Percentiles rank a stretch among this genome's conserved stretches.
Evolutionary conservation across 164 flowering plant species (phyloP).

Genomic region (Vitis cinerea): DNA sequence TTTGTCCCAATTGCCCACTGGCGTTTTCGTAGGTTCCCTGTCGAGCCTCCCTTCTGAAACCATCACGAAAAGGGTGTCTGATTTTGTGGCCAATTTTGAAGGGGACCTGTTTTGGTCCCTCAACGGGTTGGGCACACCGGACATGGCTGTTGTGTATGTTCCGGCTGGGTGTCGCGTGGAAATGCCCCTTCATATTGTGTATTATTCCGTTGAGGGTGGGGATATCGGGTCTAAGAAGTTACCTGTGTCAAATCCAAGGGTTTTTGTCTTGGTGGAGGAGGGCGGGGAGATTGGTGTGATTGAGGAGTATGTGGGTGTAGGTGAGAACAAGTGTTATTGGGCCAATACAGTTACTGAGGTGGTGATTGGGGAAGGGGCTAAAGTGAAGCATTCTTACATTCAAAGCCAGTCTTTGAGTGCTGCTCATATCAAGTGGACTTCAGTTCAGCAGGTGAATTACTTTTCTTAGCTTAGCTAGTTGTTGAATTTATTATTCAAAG

Average conservation of each 20-base stretch:
- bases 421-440: slow-evolving; percentile 90
- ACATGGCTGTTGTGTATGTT: slow-evolving; percentile 67
- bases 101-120: slow-evolving; percentile 84
- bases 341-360: slow-evolving; percentile 77
- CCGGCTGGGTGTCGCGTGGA: slow-evolving; percentile 66
- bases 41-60: slow-evolving; percentile 27
- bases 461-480: neutral
- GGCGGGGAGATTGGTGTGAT: slow-evolving; percentile 78
- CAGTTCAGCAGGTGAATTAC: slow-evolving; percentile 62
- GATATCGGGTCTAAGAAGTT: slow-evolving; percentile 41
- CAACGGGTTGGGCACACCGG: slow-evolving; percentile 89
- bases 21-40: slow-evolving; percentile 63
- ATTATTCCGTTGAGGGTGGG: slow-evolving; percentile 45
- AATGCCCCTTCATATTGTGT: slow-evolving; percentile 48
- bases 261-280: slow-evolving; percentile 82
- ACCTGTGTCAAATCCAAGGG: slow-evolving; percentile 85
- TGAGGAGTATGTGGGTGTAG: slow-evolving; percentile 66
- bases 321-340: slow-evolving; percentile 62
- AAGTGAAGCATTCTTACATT: slow-evolving; percentile 69
- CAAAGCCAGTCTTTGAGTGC: slow-evolving; percentile 65
- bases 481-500: neutral
- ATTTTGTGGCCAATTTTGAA: slow-evolving; percentile 35
- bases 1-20: slow-evolving; percentile 42
- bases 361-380: slow-evolving; percentile 63
- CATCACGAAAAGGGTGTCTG: slow-evolving; percentile 37